Conservation (phyloP, 208 protist genomes). For the Leptomonas pyrrhocoris region DNA sequence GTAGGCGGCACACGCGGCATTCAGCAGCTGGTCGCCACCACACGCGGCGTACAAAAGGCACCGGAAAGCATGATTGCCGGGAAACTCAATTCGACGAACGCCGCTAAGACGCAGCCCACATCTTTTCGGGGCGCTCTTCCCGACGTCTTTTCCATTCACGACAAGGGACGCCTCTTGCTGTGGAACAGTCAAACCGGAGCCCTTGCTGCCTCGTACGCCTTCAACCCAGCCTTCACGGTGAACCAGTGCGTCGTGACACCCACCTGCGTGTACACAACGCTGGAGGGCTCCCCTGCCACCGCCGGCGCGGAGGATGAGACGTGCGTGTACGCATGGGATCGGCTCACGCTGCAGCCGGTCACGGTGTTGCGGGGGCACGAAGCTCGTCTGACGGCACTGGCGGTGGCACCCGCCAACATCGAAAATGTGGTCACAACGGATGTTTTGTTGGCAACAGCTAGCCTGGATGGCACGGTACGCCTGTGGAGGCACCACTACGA, state of each 20-base stretch:
- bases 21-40: slow-evolving; percentile 27
- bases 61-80: neutral
- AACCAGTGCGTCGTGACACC: slow-evolving; percentile 55
- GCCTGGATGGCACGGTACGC: slow-evolving; percentile 61
- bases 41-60: neutral
- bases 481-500: slow-evolving; percentile 59
- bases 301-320: slow-evolving; percentile 54
- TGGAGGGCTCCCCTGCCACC: slow-evolving; percentile 45
- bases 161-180: slow-evolving; percentile 66
- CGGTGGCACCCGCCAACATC: slow-evolving; percentile 38
- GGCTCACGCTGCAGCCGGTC: slow-evolving; percentile 42
- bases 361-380: slow-evolving; percentile 58
- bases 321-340: slow-evolving; percentile 73
- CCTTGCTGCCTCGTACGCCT: slow-evolving; percentile 49
- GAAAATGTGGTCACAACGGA: slow-evolving; percentile 10
- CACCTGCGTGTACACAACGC: slow-evolving; percentile 54
- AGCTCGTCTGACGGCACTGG: slow-evolving; percentile 63
- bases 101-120: neutral
- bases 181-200: slow-evolving; percentile 58
- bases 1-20: slow-evolving; percentile 28
- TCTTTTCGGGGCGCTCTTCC: neutral
- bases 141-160: slow-evolving; percentile 56
- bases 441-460: slow-evolving; percentile 61
- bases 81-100: neutral
- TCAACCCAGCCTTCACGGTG: slow-evolving; percentile 52